Conservation (phyloP, 345 rosid genomes). For the Gossypium turneri region DNA sequence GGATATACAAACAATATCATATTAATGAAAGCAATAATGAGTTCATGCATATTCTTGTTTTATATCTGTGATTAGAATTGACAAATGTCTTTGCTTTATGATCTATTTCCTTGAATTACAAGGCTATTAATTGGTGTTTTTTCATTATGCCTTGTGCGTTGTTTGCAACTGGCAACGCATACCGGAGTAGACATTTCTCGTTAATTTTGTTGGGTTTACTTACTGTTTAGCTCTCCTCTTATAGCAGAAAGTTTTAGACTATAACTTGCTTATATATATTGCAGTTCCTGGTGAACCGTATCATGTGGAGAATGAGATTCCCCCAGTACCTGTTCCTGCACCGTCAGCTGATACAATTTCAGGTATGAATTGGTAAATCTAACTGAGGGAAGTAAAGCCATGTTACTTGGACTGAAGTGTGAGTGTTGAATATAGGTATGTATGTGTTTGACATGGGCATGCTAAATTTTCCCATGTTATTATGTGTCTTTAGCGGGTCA, state of each 20-base stretch:
- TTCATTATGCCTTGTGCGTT: background rate
- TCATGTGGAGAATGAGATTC: constrained; percentile 35
- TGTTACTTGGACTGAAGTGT: background rate
- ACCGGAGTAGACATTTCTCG: background rate
- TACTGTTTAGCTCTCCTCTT: background rate
- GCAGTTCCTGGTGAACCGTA: constrained; percentile 89
- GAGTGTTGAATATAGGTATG: background rate
- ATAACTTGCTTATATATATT: constrained; percentile 16
- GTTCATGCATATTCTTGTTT: background rate
- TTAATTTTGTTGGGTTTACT: background rate
- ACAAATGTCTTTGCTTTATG: background rate
- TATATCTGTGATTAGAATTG: background rate
- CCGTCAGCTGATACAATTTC: constrained; percentile 37
- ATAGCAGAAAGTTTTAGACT: background rate
- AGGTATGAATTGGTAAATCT: constrained; percentile 38
- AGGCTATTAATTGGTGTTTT: background rate
- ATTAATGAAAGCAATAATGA: background rate
- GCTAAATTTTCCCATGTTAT: background rate
- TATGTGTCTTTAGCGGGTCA: background rate
- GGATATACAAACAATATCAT: background rate
- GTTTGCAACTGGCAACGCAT: background rate
- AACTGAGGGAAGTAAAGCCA: background rate
- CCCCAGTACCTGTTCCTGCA: constrained; percentile 57
- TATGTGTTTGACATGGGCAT: background rate
- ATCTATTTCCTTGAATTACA: background rate